Base-by-base conservation (phyloP, 805 yeast species). In the Martiniozyma abietophila region DNA sequence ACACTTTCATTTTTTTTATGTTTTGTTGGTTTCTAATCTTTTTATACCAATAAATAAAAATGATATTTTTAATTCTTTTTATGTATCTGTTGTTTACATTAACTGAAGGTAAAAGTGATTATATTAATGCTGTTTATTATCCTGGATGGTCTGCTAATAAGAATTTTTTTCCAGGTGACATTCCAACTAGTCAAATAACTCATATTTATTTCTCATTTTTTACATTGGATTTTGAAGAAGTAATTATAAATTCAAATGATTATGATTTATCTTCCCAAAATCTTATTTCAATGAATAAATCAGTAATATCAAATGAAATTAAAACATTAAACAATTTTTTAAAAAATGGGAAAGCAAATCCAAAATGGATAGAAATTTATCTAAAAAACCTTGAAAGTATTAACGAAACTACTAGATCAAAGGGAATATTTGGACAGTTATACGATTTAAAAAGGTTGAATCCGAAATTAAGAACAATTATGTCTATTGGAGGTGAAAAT, bases 401-500 rank as follows among this genome's bases (percentile, higher is more conserved):
- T 17, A 10, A 18, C 15, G 39, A 35, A 4, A 5, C 12, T 10
- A 16, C 21, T 8, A 37, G 25, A 14, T 31, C 44, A n/a, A 11
- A 35, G 11, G 62, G 63, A 1, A 16, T 50, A 0, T 27, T 58
- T 10, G 59, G 55, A 2, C 62, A 58, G 30, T 31, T 59, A 2
- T 39, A 47, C 3, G 53, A 49, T 25, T 16, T 59, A 34, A 56
- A 48, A 34, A 14, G 19, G 8, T 17, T 50, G 1, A 50, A 54
- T 6, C 42, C 44, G 3, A 44, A 65, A 23, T 49, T 85, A 21
- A 74, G 76, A 41, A 61, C 76, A 0, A 60, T 75, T 4, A 65
- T 86, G 69, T 78, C 95, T 0, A 69, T 89, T 37, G 98, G 98
- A 5, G 98, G 98, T 0, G 58, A 61, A 9, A 77, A 86, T 26